Evolutionary conservation across 1,284 basidiomycete species (phyloP).

Genomic region (Tilletia setariae): DNA sequence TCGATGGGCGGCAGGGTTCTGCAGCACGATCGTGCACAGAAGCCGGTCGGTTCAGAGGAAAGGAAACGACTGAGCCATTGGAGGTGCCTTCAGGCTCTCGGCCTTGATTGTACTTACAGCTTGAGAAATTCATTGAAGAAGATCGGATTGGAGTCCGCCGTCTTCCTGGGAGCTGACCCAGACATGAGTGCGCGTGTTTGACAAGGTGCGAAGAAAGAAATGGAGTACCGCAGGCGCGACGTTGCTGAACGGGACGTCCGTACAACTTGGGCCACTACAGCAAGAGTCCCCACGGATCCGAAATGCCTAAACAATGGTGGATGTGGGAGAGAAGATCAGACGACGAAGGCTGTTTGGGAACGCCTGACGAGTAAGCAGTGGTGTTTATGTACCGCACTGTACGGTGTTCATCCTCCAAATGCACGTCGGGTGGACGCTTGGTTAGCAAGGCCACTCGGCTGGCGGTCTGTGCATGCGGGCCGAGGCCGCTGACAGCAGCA

Average conservation of each 20-base stretch:
- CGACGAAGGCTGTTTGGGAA: not conserved
- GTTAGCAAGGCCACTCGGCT: not conserved
- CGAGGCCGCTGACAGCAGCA: not conserved
- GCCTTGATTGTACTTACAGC: not conserved
- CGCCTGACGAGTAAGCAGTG: not conserved
- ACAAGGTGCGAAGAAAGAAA: not conserved
- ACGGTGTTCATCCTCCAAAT: not conserved
- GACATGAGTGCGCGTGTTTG: not conserved
- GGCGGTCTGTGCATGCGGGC: not conserved
- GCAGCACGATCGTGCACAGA: not conserved
- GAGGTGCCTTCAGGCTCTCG: not conserved
- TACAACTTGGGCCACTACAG: not conserved
- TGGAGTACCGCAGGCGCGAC: not conserved
- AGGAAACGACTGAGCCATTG: not conserved
- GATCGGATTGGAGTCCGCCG: slow-evolving; percentile 4
- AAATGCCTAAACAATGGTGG: too few species aligned
- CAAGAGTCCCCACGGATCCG: not conserved
- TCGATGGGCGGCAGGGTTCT: slow-evolving; percentile 13
- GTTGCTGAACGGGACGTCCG: not conserved
- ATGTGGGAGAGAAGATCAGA: too few species aligned
- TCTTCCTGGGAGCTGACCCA: not conserved
- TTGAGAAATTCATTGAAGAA: slow-evolving; percentile 15
- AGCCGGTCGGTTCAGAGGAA: not conserved
- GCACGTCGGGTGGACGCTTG: not conserved
- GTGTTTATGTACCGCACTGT: too few species aligned